phyloP scores from a whole-genome alignment of 2,329 filamentous ascomycete genomes.

The Curvularia sp. region DNA sequence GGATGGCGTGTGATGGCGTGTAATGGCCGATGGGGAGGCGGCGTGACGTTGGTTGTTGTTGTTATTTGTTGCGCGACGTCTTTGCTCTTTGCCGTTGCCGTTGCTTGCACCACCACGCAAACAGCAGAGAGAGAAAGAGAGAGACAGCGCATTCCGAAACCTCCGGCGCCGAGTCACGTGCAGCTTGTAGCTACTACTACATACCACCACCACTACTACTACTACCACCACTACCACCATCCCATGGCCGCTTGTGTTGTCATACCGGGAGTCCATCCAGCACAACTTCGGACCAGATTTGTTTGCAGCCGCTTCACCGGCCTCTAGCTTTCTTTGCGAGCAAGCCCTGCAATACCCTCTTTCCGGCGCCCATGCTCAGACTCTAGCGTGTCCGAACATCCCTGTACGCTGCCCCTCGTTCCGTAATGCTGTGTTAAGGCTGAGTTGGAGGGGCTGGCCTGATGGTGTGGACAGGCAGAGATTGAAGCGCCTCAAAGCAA shows the following conservation, averaged over 20 bases:
- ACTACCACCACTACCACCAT: no score
- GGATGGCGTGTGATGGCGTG: constrained; percentile 25
- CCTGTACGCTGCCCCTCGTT: constrained; percentile 27
- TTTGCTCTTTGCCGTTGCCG: neutral
- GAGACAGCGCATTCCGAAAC: constrained; percentile 12
- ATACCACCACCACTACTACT: neutral
- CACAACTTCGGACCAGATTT: neutral
- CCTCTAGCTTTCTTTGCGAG: neutral
- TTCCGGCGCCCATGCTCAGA: constrained; percentile 1
- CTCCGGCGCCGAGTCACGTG: neutral
- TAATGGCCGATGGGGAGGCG: constrained; percentile 3
- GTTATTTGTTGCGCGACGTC: constrained; percentile 32
- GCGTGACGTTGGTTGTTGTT: constrained; percentile 14
- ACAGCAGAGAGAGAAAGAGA: constrained; percentile 10
- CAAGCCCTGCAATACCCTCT: neutral
- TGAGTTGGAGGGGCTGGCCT: constrained; percentile 25
- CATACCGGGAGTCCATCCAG: no score
- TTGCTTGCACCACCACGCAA: neutral
- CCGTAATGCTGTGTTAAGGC: constrained; percentile 27
- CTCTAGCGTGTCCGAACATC: constrained; percentile 21
- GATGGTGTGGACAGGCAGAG: neutral
- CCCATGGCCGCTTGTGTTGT: neutral
- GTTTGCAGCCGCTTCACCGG: constrained; percentile 1
- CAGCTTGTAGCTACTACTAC: no score
- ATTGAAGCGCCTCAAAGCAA: constrained; percentile 11